Percentiles rank a stretch among this genome's conserved stretches.
Conservation (phyloP, 2,329 filamentous ascomycete genomes). For the Trichoderma sp. region DNA sequence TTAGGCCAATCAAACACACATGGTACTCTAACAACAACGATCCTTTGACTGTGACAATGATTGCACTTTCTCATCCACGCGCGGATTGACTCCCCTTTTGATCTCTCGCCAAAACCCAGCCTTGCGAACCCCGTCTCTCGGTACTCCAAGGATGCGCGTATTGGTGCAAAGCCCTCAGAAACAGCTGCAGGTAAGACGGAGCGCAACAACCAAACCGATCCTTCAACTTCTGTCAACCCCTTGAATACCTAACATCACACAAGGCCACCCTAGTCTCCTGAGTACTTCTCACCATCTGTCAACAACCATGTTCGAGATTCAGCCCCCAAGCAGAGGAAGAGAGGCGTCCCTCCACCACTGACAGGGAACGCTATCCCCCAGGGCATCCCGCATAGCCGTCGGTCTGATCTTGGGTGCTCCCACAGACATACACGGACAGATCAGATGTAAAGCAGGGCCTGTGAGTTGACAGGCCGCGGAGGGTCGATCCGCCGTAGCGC, state of each 20-base stretch:
- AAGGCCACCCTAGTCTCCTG: background rate
- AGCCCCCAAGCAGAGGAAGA: background rate
- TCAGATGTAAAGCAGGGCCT: background rate
- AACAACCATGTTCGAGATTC: background rate
- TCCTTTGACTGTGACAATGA: background rate
- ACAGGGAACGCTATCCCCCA: background rate
- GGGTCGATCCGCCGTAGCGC: slow-evolving; percentile 23
- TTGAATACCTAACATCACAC: too few relatives aligned
- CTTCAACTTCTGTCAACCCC: background rate
- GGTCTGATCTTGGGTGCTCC: slow-evolving; percentile 2
- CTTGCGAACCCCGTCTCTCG: background rate
- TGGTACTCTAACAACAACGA: background rate
- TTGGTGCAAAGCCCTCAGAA: background rate
- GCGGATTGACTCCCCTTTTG: slow-evolving; percentile 1
- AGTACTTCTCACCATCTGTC: background rate
- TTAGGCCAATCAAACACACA: background rate
- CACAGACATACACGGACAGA: background rate
- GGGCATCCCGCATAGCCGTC: slow-evolving; percentile 17
- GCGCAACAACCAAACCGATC: background rate
- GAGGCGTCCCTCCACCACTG: background rate
- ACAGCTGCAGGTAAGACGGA: background rate
- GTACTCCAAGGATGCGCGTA: background rate
- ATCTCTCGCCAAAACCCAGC: background rate
- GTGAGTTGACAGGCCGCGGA: slow-evolving; percentile 2
- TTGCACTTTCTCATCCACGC: background rate